phyloP scores from a whole-genome alignment of 2,329 filamentous ascomycete species.

The Exophiala sp. region DNA sequence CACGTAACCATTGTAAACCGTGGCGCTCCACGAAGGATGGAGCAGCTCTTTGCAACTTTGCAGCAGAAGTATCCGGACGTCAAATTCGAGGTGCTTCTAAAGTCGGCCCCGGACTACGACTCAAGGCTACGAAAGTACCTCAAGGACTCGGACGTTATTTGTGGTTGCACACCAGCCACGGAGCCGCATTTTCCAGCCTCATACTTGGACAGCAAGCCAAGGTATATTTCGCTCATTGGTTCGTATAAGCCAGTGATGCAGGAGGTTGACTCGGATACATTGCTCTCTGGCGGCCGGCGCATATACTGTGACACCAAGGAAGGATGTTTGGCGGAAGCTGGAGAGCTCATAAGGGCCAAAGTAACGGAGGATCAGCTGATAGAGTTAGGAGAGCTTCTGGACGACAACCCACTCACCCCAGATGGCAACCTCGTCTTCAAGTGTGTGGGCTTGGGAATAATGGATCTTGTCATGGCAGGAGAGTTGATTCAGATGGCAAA shows the following conservation, averaged over 20 bases:
- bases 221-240: constrained; percentile 52
- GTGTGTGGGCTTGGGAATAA: constrained; percentile 51
- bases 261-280: constrained; percentile 46
- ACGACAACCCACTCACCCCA: constrained; percentile 16
- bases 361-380: constrained; percentile 38
- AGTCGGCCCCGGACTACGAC: constrained; percentile 58
- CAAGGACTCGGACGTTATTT: constrained; percentile 42
- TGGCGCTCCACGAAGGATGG: constrained; percentile 54
- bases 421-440: constrained; percentile 47
- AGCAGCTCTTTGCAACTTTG: constrained; percentile 37
- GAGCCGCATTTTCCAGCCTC: constrained; percentile 41
- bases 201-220: constrained; percentile 36
- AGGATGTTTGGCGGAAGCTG: constrained; percentile 42
- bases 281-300: constrained; percentile 59
- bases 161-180: constrained; percentile 48
- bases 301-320: constrained; percentile 57
- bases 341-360: constrained; percentile 42
- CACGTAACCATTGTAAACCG: constrained; percentile 77
- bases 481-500: constrained; percentile 38
- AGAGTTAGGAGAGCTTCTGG: constrained; percentile 43
- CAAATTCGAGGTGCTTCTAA: constrained; percentile 41
- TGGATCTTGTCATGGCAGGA: constrained; percentile 48
- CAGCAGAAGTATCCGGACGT: constrained; percentile 37
- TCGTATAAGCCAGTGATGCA: constrained; percentile 55
- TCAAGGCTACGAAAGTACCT: constrained; percentile 32